Percentiles rank a stretch among this genome's conserved stretches.
Conservation (phyloP, 495 filamentous ascomycete species). For the Hypoxylon subgilvum region DNA sequence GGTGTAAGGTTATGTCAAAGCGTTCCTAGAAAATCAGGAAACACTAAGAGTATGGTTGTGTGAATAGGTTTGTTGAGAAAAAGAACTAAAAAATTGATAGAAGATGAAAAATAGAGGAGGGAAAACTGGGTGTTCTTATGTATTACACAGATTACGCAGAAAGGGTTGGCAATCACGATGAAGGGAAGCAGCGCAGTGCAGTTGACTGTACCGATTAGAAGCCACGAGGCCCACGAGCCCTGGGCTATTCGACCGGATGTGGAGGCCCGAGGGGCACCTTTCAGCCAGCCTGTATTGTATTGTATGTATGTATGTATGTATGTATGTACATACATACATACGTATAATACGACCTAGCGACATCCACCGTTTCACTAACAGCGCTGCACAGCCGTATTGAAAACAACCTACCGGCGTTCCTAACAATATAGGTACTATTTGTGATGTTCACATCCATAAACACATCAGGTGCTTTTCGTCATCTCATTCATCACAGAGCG, state of each 20-base stretch:
- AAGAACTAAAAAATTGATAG: constrained; percentile 2
- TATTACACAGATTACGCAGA: constrained; percentile 11
- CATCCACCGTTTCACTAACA: constrained; percentile 22
- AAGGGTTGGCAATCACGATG: constrained; percentile 16
- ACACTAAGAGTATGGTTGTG: too few species aligned
- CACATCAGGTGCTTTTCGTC: background rate
- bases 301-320: too few species aligned
- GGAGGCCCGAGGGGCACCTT: constrained; percentile 31
- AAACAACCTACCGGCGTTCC: too few species aligned
- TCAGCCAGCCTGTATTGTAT: background rate
- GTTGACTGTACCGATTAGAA: constrained; percentile 21
- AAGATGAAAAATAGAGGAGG: constrained; percentile 1
- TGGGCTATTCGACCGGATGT: constrained; percentile 34
- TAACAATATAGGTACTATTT: too few species aligned
- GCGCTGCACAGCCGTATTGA: background rate
- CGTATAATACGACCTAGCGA: background rate
- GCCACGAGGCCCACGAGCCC: constrained; percentile 31
- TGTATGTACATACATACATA: constrained; percentile 4
- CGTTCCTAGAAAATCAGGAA: too few species aligned
- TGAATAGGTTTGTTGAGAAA: too few species aligned
- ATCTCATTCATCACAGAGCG: constrained; percentile 2
- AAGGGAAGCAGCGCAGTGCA: background rate
- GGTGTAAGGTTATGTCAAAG: background rate
- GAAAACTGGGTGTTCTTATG: constrained; percentile 26
- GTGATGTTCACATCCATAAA: too few species aligned